Base-by-base conservation (phyloP, 129 eudicot genomes). In the Centella asiatica region DNA sequence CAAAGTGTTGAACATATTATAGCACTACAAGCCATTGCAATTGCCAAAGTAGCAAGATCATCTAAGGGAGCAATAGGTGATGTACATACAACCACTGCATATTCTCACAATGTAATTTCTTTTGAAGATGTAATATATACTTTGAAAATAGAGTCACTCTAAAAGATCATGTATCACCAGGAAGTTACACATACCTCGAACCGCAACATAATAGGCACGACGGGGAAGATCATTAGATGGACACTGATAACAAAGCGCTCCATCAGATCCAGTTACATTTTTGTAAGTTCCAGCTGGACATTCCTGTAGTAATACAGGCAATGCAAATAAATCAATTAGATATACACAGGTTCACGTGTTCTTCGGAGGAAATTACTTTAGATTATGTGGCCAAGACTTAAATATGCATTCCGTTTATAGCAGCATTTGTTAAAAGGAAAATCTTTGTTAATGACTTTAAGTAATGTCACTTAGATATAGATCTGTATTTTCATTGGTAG, bases 221-320 rank as follows among this genome's bases (percentile, higher is more conserved):
- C 32, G 85, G 22, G 99, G 99, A 80, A 92, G 96, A 65, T 87
- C 95, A 64, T 74, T 18, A 25, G 76, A 57, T 67, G 99, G 96
- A 68, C 99, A 92, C 23, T 62, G 60, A 18, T 66, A 66, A 57
- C 99, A 92, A 54, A 92, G 95, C 32, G 78, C 71, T 59, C 42
- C 75, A 68, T 84, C 95, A 67, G 99, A 92, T 62, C 99, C 99
- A 15, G 89, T 82, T 53, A 78, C 86, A 77, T 92, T 85, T 62
- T 92, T 92, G 53, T 79, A 92, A 60, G 96, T 92, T n/a, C 99
- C 99, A 69, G 76, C 49, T 12, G 99, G 99, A 52, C 98, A 92
- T 71, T 92, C 98, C 95, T 90, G 85, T 70, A 67, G 47, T 61
- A 27, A 67, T 36, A 53, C 62, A 59, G 40, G 37, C 15, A 22